phyloP scores from a whole-genome alignment of 441 rosid species.

The Corymbia citriodora region DNA sequence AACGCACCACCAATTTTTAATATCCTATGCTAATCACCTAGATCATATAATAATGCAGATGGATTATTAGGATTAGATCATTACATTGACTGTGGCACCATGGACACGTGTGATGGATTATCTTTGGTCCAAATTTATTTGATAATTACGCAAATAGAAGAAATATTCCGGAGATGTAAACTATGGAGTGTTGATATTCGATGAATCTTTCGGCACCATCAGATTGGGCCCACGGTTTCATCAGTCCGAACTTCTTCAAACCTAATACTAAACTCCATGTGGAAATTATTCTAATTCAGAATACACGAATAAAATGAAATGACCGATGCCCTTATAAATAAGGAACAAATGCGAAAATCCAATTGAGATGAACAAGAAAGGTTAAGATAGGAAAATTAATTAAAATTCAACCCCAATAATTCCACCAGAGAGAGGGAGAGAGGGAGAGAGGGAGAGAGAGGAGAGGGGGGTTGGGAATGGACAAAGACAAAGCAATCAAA shows the following conservation, averaged over 20 bases:
- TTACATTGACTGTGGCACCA: background rate
- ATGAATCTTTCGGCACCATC: background rate
- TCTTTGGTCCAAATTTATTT: background rate
- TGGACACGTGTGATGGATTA: background rate
- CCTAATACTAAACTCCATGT: background rate
- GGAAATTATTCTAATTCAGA: background rate
- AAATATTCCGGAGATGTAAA: background rate
- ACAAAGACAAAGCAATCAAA: conserved; percentile 24
- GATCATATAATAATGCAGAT: background rate
- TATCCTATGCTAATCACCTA: background rate
- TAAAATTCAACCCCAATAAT: conserved; percentile 10
- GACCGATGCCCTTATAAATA: background rate
- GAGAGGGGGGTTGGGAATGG: background rate
- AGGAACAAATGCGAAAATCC: background rate
- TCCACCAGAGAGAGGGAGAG: conserved; percentile 5
- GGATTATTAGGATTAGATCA: background rate
- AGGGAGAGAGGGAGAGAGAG: background rate
- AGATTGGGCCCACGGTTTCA: background rate
- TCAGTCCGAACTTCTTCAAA: conserved; percentile 1
- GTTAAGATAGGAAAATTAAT: conserved; percentile 2
- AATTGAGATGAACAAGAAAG: background rate
- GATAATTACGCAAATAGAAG: background rate
- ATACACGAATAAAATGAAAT: background rate
- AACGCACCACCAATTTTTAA: background rate
- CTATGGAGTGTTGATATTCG: background rate